Conservation (phyloP, 768 basidiomycete genomes). For the Porphyrellus cyaneotinctus region DNA sequence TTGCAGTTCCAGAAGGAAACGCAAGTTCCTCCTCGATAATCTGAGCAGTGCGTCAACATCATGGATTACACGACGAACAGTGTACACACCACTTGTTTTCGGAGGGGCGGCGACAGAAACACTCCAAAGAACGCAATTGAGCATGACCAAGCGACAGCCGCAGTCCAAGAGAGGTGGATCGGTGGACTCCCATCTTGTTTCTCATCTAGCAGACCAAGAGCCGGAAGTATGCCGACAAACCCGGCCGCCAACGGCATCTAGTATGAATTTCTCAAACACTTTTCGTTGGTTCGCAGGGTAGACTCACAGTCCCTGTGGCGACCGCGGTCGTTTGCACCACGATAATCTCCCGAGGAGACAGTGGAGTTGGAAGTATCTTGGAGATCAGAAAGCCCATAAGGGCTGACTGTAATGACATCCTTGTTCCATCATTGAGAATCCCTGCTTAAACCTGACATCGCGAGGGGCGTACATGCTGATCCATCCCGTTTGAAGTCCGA, state of each 20-base stretch:
- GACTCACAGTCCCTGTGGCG: constrained; percentile 69
- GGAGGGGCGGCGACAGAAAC: constrained; percentile 92
- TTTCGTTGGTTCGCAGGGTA: background rate
- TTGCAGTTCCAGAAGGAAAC: constrained; percentile 95
- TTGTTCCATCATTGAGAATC: constrained; percentile 26
- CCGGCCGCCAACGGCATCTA: constrained; percentile 83
- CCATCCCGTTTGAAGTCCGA: constrained; percentile 87
- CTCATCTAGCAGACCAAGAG: constrained; percentile 72
- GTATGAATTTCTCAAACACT: background rate
- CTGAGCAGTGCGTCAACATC: constrained; percentile 34
- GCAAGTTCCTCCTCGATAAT: constrained; percentile 92
- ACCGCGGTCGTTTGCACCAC: constrained; percentile 95
- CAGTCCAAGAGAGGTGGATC: constrained; percentile 67
- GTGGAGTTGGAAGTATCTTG: constrained; percentile 61
- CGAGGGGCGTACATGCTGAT: constrained; percentile 65
- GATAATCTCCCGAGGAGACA: constrained; percentile 90
- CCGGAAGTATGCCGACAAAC: constrained; percentile 92
- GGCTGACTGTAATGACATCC: constrained; percentile 96
- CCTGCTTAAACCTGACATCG: background rate
- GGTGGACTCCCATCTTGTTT: constrained; percentile 74
- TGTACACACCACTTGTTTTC: constrained; percentile 82
- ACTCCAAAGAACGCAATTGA: constrained; percentile 97
- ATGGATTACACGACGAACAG: background rate
- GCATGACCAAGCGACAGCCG: constrained; percentile 81
- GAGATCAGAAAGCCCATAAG: constrained; percentile 89